Base-by-base conservation (phyloP, 495 filamentous ascomycete genomes). In the Durotheca rogersii region DNA sequence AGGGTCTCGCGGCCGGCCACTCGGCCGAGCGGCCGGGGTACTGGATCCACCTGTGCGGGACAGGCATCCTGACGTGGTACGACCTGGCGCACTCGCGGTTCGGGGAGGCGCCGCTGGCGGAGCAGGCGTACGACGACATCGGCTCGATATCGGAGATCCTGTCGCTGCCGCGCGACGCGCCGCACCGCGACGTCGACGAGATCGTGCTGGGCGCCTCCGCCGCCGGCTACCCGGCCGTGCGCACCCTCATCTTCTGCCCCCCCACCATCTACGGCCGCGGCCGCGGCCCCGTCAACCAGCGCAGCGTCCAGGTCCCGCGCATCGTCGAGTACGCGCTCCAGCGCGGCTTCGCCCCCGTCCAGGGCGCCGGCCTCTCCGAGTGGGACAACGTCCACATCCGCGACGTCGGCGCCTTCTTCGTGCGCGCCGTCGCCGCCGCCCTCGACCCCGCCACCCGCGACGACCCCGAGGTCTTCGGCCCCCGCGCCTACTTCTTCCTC, bases 311-410 rank as follows among this genome's bases (percentile, higher is more conserved):
- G 58, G 77, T 84, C 0, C 83, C 84, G 40, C 61, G 64, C 34
- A 65, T 93, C 14, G 67, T 74, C n/a, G 60, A 70, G 2, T 64
- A 62, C 7, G 81, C 81, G 4, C 63, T 93, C 5, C 57, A 84
- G 64, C 68, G 77, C 12, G 82, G 85, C 15, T 74, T 83, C 57
- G 85, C 79, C 3, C 74, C 90, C 41, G 64, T 83, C 32, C 71
- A 90, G 5, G 79, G 76, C 0, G 74, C 77, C 10, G 88, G 88
- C 1, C 73, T 81, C 58, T 80, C 82, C 29, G 62, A 80, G 47
- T 92, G 89, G 87, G 81, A 86, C 46, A 77, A 87, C 60, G 77
- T 92, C 31, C 81, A 91, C 64, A 72, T 94, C 14, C 74, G 81
- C 14, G 88, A 94, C 64, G 69, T 94, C 11, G 79, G 79, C 48